Percentiles rank a stretch among this genome's conserved stretches.
These are phyloP conservation scores for Pseudocercospora pini-densiflorae DNA, from an alignment of 2,329 filamentous ascomycete genomes.

Conservation along the genomic window DNA sequence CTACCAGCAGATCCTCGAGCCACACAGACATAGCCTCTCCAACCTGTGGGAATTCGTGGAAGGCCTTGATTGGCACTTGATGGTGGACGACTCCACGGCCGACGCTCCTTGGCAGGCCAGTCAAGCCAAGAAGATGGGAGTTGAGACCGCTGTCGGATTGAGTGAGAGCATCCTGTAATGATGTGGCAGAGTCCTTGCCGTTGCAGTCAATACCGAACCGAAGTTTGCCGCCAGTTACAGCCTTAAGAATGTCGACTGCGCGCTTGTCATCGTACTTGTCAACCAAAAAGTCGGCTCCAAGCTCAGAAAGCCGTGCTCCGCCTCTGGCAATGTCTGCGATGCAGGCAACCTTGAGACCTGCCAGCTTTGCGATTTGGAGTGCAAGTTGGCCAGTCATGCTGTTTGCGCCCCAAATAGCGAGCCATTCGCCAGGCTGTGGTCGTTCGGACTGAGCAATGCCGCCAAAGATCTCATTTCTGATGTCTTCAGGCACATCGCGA, in stretches of 20 bases:
- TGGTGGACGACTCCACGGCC: constrained; percentile 60
- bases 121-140: constrained; percentile 68
- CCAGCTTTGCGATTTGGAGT: constrained; percentile 70
- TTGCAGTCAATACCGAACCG: constrained; percentile 72
- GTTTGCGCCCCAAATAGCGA: constrained; percentile 77
- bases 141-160: constrained; percentile 33
- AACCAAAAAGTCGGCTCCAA: constrained; percentile 67
- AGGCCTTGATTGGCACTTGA: constrained; percentile 75
- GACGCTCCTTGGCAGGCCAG: constrained; percentile 66
- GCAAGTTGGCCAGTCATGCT: constrained; percentile 71
- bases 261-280: constrained; percentile 69
- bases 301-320: constrained; percentile 60
- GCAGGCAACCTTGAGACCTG: constrained; percentile 67
- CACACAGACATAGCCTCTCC: constrained; percentile 68
- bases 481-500: constrained; percentile 62
- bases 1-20: constrained; percentile 68
- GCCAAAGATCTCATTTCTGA: constrained; percentile 65
- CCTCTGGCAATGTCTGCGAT: constrained; percentile 71
- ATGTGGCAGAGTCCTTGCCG: constrained; percentile 65
- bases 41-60: constrained; percentile 68
- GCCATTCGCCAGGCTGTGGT: constrained; percentile 66
- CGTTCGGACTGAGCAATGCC: constrained; percentile 59
- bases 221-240: constrained; percentile 61
- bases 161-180: constrained; percentile 60
- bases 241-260: constrained; percentile 67